phyloP scores from a whole-genome alignment of 441 rosid genomes.

The Gossypium trilobum region DNA sequence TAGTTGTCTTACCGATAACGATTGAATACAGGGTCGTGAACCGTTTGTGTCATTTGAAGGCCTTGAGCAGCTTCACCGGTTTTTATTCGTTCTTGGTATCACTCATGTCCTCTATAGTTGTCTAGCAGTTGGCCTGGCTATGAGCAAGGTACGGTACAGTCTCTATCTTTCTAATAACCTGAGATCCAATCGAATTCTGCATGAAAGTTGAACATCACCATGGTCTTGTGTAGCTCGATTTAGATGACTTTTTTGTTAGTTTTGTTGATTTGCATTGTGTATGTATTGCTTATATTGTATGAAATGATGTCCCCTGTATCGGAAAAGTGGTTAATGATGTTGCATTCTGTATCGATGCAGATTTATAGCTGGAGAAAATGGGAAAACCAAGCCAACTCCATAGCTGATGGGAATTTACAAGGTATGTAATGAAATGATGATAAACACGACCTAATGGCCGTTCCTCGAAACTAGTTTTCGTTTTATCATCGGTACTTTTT shows the following conservation, averaged over 20 bases:
- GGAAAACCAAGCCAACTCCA: slow-evolving; percentile 56
- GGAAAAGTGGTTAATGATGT: neutral
- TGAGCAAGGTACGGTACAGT: slow-evolving; percentile 89
- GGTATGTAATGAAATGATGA: slow-evolving; percentile 29
- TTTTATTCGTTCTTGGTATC: slow-evolving; percentile 78
- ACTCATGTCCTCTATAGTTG: slow-evolving; percentile 88
- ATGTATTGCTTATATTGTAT: neutral
- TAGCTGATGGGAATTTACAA: slow-evolving; percentile 48
- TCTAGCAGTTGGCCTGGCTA: slow-evolving; percentile 77
- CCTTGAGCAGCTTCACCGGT: slow-evolving; percentile 83
- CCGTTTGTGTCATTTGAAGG: slow-evolving; percentile 85
- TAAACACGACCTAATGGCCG: neutral
- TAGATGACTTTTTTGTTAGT: neutral
- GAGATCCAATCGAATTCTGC: neutral
- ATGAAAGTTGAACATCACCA: neutral
- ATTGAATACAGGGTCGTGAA: slow-evolving; percentile 63
- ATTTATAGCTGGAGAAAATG: slow-evolving; percentile 97
- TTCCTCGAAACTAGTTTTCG: neutral
- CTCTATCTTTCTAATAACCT: slow-evolving; percentile 5
- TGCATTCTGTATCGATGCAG: slow-evolving; percentile 27
- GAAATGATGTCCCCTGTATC: neutral
- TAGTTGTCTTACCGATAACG: neutral
- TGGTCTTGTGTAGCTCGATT: neutral
- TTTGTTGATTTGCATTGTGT: neutral
- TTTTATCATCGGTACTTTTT: neutral